These are phyloP conservation scores for Oryza meyeriana DNA, from an alignment of 176 grass and related monocot genomes.

Conservation along the genomic window DNA sequence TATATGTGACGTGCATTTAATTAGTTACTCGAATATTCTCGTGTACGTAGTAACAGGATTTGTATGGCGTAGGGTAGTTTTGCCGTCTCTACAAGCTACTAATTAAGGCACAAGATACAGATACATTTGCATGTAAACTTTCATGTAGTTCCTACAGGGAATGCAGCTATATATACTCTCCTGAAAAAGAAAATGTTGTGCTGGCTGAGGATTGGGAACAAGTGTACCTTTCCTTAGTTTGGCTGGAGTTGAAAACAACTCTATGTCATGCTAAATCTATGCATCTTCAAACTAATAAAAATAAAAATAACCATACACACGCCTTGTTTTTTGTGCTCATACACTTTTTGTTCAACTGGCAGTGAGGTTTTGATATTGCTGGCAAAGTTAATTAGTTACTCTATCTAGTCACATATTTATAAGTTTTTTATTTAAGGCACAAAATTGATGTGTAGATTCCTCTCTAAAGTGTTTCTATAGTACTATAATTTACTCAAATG, in stretches of 20 bases:
- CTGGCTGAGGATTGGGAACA: background rate
- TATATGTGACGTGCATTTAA: background rate
- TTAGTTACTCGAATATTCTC: background rate
- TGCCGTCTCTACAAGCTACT: background rate
- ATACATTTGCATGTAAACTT: background rate
- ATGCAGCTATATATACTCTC: background rate
- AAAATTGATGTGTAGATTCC: background rate
- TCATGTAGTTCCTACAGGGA: background rate
- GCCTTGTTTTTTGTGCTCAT: background rate
- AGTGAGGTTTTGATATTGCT: conserved; percentile 9
- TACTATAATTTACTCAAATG: background rate
- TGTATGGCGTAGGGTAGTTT: background rate
- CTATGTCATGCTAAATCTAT: background rate
- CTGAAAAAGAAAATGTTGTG: background rate
- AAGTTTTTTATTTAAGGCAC: background rate
- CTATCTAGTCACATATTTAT: background rate
- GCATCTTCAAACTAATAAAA: background rate
- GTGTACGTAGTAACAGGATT: background rate
- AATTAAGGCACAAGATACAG: too few species aligned
- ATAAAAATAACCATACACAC: background rate
- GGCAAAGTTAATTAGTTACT: background rate
- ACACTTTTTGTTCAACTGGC: background rate
- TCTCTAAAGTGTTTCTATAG: background rate
- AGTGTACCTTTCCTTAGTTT: background rate
- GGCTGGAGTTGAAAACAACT: background rate